A percentile compares a stretch with the other conserved stretches of the same genome.
Conservation (phyloP, 768 basidiomycete species). For the Mycena latifolia region DNA sequence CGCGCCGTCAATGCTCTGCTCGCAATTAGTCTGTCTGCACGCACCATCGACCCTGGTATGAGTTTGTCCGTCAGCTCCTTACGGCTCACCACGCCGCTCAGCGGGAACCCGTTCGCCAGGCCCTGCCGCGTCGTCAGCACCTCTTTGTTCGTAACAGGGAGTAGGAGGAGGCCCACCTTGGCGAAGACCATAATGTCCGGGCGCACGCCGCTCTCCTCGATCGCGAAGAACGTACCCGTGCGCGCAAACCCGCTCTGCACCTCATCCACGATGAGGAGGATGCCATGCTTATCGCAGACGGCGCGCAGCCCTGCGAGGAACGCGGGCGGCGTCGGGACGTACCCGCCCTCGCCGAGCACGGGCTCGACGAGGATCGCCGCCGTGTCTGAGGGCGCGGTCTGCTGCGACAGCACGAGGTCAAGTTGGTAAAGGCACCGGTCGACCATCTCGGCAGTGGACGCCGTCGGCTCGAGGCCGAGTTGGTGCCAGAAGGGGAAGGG, state of each 20-base stretch:
- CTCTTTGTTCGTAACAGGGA: background rate
- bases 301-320: slow-evolving; percentile 85
- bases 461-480: slow-evolving; percentile 66
- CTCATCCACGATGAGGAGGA: slow-evolving; percentile 88
- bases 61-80: slow-evolving; percentile 57
- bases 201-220: slow-evolving; percentile 84
- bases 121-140: slow-evolving; percentile 56
- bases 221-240: slow-evolving; percentile 86
- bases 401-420: slow-evolving; percentile 80
- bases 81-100: slow-evolving; percentile 86
- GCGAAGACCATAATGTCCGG: slow-evolving; percentile 94
- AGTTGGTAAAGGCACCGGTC: slow-evolving; percentile 82
- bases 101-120: slow-evolving; percentile 92
- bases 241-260: slow-evolving; percentile 93
- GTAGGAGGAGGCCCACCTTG: slow-evolving; percentile 63
- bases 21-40: slow-evolving; percentile 22
- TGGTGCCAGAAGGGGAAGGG: slow-evolving; percentile 98
- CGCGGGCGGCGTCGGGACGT: slow-evolving; percentile 86
- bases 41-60: slow-evolving; percentile 75
- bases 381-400: slow-evolving; percentile 86
- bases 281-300: slow-evolving; percentile 89
- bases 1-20: too few species aligned
- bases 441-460: slow-evolving; percentile 69
- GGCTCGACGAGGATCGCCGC: slow-evolving; percentile 96
- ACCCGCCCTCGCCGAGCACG: slow-evolving; percentile 95